phyloP scores from a whole-genome alignment of 495 filamentous ascomycete genomes.

The Neurospora sp. region DNA sequence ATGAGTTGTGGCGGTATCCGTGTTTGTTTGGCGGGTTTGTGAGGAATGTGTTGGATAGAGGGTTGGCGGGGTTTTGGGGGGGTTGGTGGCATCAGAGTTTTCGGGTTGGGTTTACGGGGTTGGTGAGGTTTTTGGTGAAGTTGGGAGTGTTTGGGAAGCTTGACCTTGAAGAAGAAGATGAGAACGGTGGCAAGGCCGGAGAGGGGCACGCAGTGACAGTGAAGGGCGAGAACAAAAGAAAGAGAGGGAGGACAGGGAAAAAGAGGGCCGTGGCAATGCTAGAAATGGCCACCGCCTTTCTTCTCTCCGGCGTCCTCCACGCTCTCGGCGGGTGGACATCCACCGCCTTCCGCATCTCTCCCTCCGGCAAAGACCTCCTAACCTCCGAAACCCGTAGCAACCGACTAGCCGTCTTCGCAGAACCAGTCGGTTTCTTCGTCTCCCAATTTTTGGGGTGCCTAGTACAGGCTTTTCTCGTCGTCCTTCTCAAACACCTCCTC shows the following conservation, averaged over 20 bases:
- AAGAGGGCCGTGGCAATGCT: neutral
- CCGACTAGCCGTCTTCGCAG: slow-evolving; percentile 28
- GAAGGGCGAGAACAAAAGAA: neutral
- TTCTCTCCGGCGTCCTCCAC: slow-evolving; percentile 51
- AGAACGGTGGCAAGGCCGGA: neutral
- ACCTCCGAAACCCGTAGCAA: slow-evolving; percentile 10
- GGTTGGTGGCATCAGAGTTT: slow-evolving; percentile 88
- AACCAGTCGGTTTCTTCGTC: slow-evolving; percentile 44
- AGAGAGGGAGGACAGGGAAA: too few relatives aligned
- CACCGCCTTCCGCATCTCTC: neutral
- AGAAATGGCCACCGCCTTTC: slow-evolving; percentile 41
- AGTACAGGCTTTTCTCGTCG: slow-evolving; percentile 29
- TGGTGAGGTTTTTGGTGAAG: slow-evolving; percentile 38
- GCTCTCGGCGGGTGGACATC: slow-evolving; percentile 46
- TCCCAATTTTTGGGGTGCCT: slow-evolving; percentile 46
- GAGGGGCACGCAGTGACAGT: too few relatives aligned
- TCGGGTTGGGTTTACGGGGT: slow-evolving; percentile 56
- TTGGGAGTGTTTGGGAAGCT: neutral
- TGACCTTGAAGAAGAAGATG: too few relatives aligned
- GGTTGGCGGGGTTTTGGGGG: slow-evolving; percentile 69
- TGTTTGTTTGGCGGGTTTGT: slow-evolving; percentile 48
- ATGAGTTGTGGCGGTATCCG: slow-evolving; percentile 56
- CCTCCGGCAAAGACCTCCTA: neutral
- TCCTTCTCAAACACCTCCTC: neutral
- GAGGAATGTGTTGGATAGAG: slow-evolving; percentile 45